phyloP scores from a whole-genome alignment of 2,329 filamentous ascomycete genomes.

The Neurospora crassa region DNA sequence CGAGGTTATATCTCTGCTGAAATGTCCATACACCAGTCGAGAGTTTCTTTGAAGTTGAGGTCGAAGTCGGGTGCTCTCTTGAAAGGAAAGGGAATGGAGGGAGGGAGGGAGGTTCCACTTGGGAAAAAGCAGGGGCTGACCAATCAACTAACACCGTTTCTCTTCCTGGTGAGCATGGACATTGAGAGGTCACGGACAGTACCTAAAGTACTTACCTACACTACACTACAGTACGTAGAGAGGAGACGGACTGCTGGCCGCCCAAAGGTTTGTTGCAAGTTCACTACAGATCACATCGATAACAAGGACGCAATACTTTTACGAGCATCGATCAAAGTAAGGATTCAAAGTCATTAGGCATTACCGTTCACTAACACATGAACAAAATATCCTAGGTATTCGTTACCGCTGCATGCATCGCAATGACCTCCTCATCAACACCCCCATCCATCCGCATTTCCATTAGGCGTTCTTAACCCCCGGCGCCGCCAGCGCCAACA shows the following conservation, averaged over 20 bases:
- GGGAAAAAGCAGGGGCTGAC: too few relatives aligned
- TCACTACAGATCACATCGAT: neutral
- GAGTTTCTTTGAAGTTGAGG: too few relatives aligned
- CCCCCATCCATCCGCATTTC: neutral
- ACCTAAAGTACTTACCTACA: neutral
- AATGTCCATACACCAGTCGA: too few relatives aligned
- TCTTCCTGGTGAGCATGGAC: too few relatives aligned
- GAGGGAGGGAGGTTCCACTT: too few relatives aligned
- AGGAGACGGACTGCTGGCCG: neutral
- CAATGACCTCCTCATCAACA: neutral
- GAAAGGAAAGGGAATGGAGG: too few relatives aligned
- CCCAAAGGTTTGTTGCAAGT: neutral
- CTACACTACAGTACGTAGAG: too few relatives aligned
- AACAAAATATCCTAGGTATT: neutral
- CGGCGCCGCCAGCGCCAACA: slow-evolving; percentile 4
- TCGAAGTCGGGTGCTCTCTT: too few relatives aligned
- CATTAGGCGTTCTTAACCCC: neutral
- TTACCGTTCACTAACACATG: neutral
- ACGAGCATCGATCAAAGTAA: neutral
- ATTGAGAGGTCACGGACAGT: neutral
- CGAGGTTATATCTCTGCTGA: too few relatives aligned
- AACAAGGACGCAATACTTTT: neutral
- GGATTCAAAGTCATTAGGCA: neutral
- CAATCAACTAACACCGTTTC: too few relatives aligned
- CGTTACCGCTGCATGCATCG: neutral